Evolutionary conservation across 177 flowering plant species (phyloP).

Genomic region (Vitis hybrid): DNA sequence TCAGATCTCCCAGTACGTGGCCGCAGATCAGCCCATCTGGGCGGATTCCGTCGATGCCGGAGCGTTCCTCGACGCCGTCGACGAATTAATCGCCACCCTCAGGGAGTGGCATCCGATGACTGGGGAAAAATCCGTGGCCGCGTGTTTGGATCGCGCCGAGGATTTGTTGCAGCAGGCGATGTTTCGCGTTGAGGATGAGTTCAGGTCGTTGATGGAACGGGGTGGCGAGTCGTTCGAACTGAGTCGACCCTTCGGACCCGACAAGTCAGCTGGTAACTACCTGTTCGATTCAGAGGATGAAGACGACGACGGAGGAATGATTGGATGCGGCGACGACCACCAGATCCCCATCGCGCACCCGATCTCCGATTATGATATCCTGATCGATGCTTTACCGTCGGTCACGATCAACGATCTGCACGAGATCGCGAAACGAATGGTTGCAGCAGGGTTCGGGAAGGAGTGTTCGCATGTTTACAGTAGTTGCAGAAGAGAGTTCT

Average conservation of each 20-base stretch:
- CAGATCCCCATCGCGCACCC: slow-evolving; percentile 77
- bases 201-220: slow-evolving; percentile 52
- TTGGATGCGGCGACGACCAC: slow-evolving; percentile 31
- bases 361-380: slow-evolving; percentile 56
- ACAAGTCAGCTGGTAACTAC: slow-evolving; percentile 22
- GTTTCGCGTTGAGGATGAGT: slow-evolving; percentile 81
- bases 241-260: slow-evolving; percentile 16
- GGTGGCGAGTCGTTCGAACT: slow-evolving; percentile 56
- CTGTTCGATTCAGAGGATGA: slow-evolving; percentile 52
- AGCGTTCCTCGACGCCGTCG: slow-evolving; percentile 76
- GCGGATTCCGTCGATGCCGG: slow-evolving; percentile 67
- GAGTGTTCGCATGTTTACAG: slow-evolving; percentile 83
- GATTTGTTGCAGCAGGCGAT: slow-evolving; percentile 71
- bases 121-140: slow-evolving; percentile 48
- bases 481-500: slow-evolving; percentile 64
- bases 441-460: slow-evolving; percentile 66
- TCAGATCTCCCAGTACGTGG: slow-evolving; percentile 58
- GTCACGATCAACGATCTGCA: slow-evolving; percentile 66
- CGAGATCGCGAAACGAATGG: slow-evolving; percentile 91
- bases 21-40: slow-evolving; percentile 77
- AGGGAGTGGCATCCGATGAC: slow-evolving; percentile 57
- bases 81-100: slow-evolving; percentile 52
- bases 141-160: slow-evolving; percentile 66
- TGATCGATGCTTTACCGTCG: slow-evolving; percentile 81
- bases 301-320: slow-evolving; percentile 28